A percentile compares a stretch with the other conserved stretches of the same genome.
Evolutionary conservation across 1,284 basidiomycete genomes (phyloP).

Genomic region (Trametes polyzona): DNA sequence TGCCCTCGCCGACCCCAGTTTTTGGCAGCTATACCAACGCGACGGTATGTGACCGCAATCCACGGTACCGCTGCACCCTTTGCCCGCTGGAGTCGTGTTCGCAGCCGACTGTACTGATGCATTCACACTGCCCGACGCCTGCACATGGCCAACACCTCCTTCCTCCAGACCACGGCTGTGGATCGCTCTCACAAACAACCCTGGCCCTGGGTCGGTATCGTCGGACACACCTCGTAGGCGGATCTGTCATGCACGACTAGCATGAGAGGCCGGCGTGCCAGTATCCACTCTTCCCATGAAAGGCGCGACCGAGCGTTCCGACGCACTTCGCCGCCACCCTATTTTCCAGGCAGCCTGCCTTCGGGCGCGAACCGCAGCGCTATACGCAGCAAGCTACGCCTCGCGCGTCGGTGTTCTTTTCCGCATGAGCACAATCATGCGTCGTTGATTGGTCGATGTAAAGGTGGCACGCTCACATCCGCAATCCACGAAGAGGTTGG

Average conservation of each 20-base stretch:
- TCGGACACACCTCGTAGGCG: neutral
- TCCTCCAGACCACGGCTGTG: neutral
- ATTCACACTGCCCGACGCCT: neutral
- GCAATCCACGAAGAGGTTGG: neutral
- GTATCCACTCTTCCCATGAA: conserved; percentile 7
- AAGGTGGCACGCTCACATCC: neutral
- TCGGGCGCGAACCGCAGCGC: neutral
- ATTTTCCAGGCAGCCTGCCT: neutral
- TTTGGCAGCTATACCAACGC: neutral
- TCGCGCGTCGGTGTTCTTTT: neutral
- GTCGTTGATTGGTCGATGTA: neutral
- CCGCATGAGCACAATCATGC: conserved; percentile 3
- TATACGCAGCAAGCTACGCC: neutral
- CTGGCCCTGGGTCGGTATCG: neutral
- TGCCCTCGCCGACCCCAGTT: neutral
- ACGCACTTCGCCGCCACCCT: neutral
- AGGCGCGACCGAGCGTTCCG: neutral
- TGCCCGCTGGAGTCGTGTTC: neutral
- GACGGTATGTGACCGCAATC: conserved; percentile 6
- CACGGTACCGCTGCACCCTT: neutral
- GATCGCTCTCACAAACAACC: conserved; percentile 1
- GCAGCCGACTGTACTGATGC: neutral
- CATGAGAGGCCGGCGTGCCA: conserved; percentile 6
- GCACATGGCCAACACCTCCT: neutral
- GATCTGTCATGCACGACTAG: neutral